Base-by-base conservation (phyloP, 495 filamentous ascomycete genomes). In the Tuber melanosporum region DNA sequence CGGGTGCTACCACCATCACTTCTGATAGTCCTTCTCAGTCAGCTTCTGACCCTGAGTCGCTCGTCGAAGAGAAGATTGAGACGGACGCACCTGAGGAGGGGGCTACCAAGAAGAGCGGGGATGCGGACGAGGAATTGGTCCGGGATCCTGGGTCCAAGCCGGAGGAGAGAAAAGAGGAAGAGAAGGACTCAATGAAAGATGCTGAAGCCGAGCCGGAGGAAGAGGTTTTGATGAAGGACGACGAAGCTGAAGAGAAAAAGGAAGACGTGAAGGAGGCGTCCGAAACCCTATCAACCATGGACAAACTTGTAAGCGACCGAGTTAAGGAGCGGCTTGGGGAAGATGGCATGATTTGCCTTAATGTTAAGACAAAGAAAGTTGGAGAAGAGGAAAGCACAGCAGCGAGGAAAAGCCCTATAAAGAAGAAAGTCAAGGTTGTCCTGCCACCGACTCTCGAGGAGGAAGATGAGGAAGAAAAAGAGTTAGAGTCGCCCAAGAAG, bases 271-370 rank as follows among this genome's bases (percentile, higher is more conserved):
- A 82, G n/a, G 76, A 78, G 69, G 73, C 46, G 14, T 74, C 81
- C 43, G 74, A 71, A 49, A 71, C 74, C 19, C 71, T 79, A 72
- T 75, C 80, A 19, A 72, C 78, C 52, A 83, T 79, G 36, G 74
- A 78, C 75, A 71, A 41, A 71, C 12, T 70, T 73, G 72, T 82
- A 81, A 83, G 84, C 80, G 71, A 77, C 74, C 26, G 75, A 80
- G 77, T 71, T 42, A 71, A 42, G 9, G 79, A 80, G 57, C 73
- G 77, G 26, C 74, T 80, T 36, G 78, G 78, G 39, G 66, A 39
- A 49, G 74, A 74, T 74, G 77, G 79, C 1, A 76, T 80, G 57
- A 43, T 80, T 52, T 75, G 76, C 46, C 76, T 78, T n/a, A 70
- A 47, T 22, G 71, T 36, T 19, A 66, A 39, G 39, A 57, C 20